These are phyloP conservation scores for Pyrenochaeta sp. DNA, from an alignment of 2,329 filamentous ascomycete species.

Conservation along the genomic window DNA sequence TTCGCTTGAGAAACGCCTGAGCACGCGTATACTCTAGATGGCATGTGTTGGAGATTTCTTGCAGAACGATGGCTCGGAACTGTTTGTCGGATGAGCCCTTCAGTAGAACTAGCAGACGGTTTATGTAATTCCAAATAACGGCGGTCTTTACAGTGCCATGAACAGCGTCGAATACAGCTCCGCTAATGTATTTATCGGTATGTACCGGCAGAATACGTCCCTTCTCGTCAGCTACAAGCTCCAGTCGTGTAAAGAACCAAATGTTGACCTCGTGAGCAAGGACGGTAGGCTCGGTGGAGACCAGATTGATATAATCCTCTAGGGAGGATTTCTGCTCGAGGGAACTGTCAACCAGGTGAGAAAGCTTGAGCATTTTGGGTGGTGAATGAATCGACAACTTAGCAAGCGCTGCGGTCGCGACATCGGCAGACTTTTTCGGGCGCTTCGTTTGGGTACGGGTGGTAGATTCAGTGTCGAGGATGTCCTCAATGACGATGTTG, in stretches of 20 bases:
- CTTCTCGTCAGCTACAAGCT: conserved; percentile 57
- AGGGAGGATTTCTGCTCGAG: conserved; percentile 20
- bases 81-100: conserved; percentile 35
- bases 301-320: conserved; percentile 49
- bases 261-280: conserved; percentile 41
- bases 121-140: conserved; percentile 55
- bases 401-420: conserved; percentile 39
- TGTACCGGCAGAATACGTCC: conserved; percentile 50
- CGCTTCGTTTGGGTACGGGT: conserved; percentile 28
- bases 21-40: conserved; percentile 55
- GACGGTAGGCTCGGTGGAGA: conserved; percentile 18
- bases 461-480: conserved; percentile 53
- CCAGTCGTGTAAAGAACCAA: conserved; percentile 53
- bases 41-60: conserved; percentile 57
- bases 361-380: conserved; percentile 12
- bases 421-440: conserved; percentile 43
- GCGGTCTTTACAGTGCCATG: conserved; percentile 47
- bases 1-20: conserved; percentile 53
- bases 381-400: conserved; percentile 41
- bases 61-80: conserved; percentile 49
- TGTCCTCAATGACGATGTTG: conserved; percentile 55
- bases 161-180: conserved; percentile 54
- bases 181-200: conserved; percentile 56
- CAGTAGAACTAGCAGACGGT: conserved; percentile 49
- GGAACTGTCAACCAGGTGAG: conserved; percentile 33